Evolutionary conservation across 345 rosid species (phyloP), one percentile per base, ranked within the genome.

Genomic region (Lepidium africanum): DNA sequence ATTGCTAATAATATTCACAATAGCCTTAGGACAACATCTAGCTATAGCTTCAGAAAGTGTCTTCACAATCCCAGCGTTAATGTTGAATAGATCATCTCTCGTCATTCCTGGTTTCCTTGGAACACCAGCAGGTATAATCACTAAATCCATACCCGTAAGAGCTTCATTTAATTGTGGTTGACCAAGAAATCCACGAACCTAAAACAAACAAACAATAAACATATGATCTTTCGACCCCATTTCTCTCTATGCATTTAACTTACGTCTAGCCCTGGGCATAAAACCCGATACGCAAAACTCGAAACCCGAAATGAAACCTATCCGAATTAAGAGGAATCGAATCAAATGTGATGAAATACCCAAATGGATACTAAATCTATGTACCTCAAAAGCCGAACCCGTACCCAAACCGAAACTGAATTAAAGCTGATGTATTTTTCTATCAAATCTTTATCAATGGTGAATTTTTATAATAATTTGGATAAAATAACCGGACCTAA

Each of bases 81-180:
- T 91, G 64, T 89, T 94, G 81, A 91, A 94, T 23, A 94, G 86
- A 84, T 94, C 97, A 76, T 94, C 99, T 55, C 99, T 89, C 2
- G 96, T 94, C 97, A 94, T 94, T 76, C 99, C 99, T 3, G 99
- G 97, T 69, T 94, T 94, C 80, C 99, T 85, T 3, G 96, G 97
- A 76, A 94, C 86, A 65, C 99, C 96, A 16, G 99, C 99, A 17
- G 96, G 99, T 64, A 94, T 89, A 27, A 94, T 79, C 64, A 89
- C 90, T 63, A 91, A 84, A 78, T 94, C 93, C 93, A 91, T 91
- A 53, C 97, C 99, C 15, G 77, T 86, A 30, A 91, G 89, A 2
- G 99, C 99, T 59, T 83, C 88, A 74, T 86, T 91, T 73, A 94
- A 77, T 33, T 89, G 96, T 45, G 79, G 75, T 58, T 85, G 90